A percentile compares a stretch with the other conserved stretches of the same genome.
Conservation (phyloP, 345 rosid genomes). For the Citrus reticulata region DNA sequence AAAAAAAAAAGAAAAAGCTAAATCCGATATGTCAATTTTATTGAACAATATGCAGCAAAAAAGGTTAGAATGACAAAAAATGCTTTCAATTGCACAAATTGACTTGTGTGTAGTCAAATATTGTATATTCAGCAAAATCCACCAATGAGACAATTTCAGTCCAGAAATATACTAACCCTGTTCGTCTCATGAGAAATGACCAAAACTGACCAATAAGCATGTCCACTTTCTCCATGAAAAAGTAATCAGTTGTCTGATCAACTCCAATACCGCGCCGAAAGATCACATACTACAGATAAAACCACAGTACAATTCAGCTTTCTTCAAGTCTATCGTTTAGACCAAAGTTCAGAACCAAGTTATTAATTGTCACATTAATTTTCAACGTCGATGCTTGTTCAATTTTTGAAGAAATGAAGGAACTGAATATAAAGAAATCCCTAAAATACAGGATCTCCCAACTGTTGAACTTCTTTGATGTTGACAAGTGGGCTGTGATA, state of each 20-base stretch:
- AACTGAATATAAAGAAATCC: not conserved
- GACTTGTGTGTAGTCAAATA: not conserved
- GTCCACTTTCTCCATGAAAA: conserved; percentile 83
- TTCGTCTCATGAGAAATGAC: conserved; percentile 57
- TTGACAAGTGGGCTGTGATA: not conserved
- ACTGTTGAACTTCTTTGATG: not conserved
- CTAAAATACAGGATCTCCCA: not conserved
- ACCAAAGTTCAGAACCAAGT: not conserved
- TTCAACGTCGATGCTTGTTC: not conserved
- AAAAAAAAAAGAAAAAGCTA: not conserved
- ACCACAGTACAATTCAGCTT: conserved; percentile 6
- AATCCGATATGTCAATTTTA: not conserved
- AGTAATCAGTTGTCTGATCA: conserved; percentile 73
- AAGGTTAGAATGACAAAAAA: not conserved
- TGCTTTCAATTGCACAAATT: not conserved
- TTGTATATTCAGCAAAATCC: conserved; percentile 2
- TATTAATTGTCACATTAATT: not conserved
- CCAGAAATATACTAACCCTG: conserved; percentile 45
- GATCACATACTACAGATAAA: conserved; percentile 62
- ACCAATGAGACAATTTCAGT: not conserved
- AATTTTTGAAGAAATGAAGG: not conserved
- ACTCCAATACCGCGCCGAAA: conserved; percentile 93
- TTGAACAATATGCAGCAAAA: not conserved
- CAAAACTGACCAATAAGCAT: conserved; percentile 75
- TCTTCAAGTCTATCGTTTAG: not conserved